A percentile compares a stretch with the other conserved stretches of the same genome.
These are phyloP conservation scores for Polytrichum formosum DNA, from an alignment of 225 moss, liverwort and hornwort species.

Conservation along the genomic window DNA sequence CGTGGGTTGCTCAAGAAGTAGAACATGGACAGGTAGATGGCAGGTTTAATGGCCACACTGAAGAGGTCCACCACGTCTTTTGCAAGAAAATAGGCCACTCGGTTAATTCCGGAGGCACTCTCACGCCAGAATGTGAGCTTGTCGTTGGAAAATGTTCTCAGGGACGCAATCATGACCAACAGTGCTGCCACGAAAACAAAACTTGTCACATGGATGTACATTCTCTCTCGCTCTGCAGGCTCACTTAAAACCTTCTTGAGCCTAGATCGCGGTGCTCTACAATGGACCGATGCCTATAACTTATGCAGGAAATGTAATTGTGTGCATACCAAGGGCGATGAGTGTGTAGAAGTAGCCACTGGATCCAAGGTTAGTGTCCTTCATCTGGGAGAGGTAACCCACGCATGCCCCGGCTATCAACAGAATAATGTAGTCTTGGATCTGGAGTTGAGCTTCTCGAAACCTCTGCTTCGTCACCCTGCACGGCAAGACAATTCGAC, in stretches of 20 bases:
- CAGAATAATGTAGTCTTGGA: constrained; percentile 87
- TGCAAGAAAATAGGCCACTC: constrained; percentile 75
- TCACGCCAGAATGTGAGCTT: constrained; percentile 90
- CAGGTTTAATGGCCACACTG: constrained; percentile 73
- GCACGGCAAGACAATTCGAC: constrained; percentile 1
- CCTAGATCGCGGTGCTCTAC: no score
- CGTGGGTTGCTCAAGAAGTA: constrained; percentile 90
- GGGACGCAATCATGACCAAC: constrained; percentile 82
- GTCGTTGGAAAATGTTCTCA: constrained; percentile 78
- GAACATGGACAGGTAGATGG: constrained; percentile 86
- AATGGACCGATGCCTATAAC: no score
- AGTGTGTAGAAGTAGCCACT: constrained; percentile 76
- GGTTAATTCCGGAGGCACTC: constrained; percentile 89
- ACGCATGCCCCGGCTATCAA: constrained; percentile 78
- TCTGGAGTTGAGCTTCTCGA: constrained; percentile 66
- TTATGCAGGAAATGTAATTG: neutral
- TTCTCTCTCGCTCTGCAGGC: no score
- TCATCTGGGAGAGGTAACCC: constrained; percentile 63
- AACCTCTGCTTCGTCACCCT: constrained; percentile 82
- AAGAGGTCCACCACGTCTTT: constrained; percentile 88
- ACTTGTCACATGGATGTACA: neutral
- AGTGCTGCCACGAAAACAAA: constrained; percentile 54
- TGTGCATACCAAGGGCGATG: constrained; percentile 62
- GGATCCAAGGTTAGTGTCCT: constrained; percentile 54
- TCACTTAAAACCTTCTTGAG: no score